Base-by-base conservation (phyloP, 805 yeast species). In the Saccharomycopsis guyanensis region DNA sequence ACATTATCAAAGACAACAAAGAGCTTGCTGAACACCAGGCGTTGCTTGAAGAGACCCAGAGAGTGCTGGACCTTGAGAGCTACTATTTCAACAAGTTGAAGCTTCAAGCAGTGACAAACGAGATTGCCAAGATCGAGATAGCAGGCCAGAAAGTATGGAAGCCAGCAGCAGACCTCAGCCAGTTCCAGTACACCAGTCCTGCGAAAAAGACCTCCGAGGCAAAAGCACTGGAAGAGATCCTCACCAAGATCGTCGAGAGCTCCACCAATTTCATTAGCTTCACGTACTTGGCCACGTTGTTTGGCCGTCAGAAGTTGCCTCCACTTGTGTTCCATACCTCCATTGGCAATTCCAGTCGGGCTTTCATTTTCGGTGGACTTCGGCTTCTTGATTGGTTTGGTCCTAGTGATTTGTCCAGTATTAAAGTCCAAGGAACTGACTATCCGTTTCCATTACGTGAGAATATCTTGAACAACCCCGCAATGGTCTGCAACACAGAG, bases 321-420 rank as follows among this genome's bases (percentile, higher is more conserved):
- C 59, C 72, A 0, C 53, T 74, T 16, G 56, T 65, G 0, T 70
- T 71, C 52, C 78, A 76, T 50, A 58, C 72, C 3, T 49, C 72
- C 0, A 64, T 66, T n/a, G 66, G 64, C 8, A 46, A 69, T 43
- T 59, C 62, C 19, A 67, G 63, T 16, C 60, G 59, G n/a, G 59
- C 71, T 2, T 70, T 61, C 46, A 51, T 67, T 0, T 51, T 68
- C 22, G 82, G 82, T 22, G 82, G 82, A 0, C 59, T 61, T 76
- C 62, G 48, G 60, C 1, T 34, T 8, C 5, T 33, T 5, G 37
- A 33, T 12, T 25, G 29, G 37, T 5, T 49, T 55, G 27, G 22
- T 29, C 16, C 31, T 35, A 23, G 6, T 27, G 31, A 40, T 8
- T 4, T 18, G 31, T 3, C 35, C 6, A 20, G 23, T 16, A 6